These are phyloP conservation scores for Aspergillus asperescens DNA, from an alignment of 495 filamentous ascomycete genomes.

Conservation along the genomic window DNA sequence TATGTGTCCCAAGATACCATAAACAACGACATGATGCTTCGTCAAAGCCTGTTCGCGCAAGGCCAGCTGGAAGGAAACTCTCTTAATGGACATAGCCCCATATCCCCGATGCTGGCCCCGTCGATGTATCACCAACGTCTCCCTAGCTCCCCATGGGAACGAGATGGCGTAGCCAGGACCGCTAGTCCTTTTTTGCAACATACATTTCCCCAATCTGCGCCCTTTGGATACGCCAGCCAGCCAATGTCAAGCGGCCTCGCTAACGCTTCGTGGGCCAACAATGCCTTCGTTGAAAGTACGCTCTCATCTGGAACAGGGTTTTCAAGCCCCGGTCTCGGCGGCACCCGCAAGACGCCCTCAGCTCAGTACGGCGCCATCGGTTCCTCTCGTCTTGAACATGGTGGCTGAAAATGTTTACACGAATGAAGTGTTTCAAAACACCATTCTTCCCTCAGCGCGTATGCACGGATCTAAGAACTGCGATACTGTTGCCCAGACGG, in stretches of 20 bases:
- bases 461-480: neutral
- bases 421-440: neutral
- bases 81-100: constrained; percentile 17
- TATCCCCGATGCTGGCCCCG: constrained; percentile 27
- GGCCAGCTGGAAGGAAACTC: constrained; percentile 22
- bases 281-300: constrained; percentile 41
- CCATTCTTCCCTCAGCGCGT: neutral
- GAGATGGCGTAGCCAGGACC: constrained; percentile 6
- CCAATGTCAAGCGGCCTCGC: constrained; percentile 27
- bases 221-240: constrained; percentile 27
- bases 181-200: constrained; percentile 10
- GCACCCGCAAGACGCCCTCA: constrained; percentile 24
- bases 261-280: constrained; percentile 37
- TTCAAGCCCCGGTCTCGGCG: constrained; percentile 23
- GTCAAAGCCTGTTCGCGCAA: constrained; percentile 28
- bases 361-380: constrained; percentile 42
- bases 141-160: constrained; percentile 25
- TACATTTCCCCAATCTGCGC: constrained; percentile 14
- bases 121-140: constrained; percentile 19
- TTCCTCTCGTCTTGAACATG: constrained; percentile 45
- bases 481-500: neutral
- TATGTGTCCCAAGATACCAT: constrained; percentile 27
- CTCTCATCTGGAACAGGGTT: constrained; percentile 24
- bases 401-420: constrained; percentile 32
- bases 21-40: constrained; percentile 27